Conservation (phyloP, 2,329 filamentous ascomycete genomes). For the Arthrobotrys pseudoclavata region DNA sequence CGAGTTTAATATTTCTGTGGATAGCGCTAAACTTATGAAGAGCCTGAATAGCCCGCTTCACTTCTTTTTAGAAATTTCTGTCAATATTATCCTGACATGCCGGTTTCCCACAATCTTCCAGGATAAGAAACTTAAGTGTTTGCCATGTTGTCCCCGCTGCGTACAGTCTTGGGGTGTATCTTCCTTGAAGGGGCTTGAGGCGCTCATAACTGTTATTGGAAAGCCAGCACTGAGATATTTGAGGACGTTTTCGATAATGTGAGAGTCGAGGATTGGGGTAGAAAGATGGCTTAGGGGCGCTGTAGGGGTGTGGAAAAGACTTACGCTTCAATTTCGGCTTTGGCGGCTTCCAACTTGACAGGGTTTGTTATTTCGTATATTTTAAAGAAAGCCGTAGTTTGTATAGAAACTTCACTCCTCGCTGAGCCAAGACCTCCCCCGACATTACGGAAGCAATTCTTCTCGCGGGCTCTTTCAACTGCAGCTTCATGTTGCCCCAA, state of each 20-base stretch:
- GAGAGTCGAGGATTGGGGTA: no score
- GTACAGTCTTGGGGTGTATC: constrained; percentile 34
- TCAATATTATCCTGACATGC: background rate
- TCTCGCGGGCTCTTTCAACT: background rate
- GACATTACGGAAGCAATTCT: background rate
- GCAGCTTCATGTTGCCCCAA: background rate
- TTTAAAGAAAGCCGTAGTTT: constrained; percentile 14
- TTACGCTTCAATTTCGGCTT: constrained; percentile 37
- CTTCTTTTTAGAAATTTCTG: background rate
- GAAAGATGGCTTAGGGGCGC: no score
- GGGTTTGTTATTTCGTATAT: constrained; percentile 22
- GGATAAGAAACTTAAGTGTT: constrained; percentile 18
- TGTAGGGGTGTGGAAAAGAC: background rate
- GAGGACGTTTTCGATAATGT: background rate
- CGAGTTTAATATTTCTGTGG: constrained; percentile 19
- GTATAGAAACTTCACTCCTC: background rate
- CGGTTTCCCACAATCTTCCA: constrained; percentile 33
- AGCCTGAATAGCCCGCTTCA: background rate
- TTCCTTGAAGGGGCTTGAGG: constrained; percentile 13
- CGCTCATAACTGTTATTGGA: background rate
- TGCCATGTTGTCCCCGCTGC: constrained; percentile 8
- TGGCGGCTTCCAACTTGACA: background rate
- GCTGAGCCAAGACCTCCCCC: background rate
- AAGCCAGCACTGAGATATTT: background rate
- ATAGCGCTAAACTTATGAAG: background rate